These are phyloP conservation scores for Suillus fuscotomentosus DNA, from an alignment of 768 basidiomycete genomes.

Conservation along the genomic window DNA sequence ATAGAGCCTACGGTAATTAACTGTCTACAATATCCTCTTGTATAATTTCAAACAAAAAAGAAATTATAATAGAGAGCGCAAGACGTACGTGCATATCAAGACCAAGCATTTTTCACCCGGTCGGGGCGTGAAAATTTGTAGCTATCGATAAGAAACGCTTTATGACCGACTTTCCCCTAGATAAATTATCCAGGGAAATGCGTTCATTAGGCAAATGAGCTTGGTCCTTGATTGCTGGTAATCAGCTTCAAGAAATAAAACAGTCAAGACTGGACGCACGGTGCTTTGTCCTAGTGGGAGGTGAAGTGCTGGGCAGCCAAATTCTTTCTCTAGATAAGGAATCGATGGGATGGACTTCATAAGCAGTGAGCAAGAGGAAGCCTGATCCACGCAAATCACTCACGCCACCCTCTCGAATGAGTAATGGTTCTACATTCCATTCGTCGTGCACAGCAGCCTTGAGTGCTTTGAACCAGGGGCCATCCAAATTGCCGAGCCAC, in stretches of 20 bases:
- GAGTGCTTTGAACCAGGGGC: conserved; percentile 83
- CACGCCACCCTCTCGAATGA: conserved; percentile 93
- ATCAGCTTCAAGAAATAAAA: conserved; percentile 1
- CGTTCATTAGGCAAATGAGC: conserved; percentile 94
- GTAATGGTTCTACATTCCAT: conserved; percentile 83
- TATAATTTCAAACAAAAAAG: neutral
- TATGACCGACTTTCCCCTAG: conserved; percentile 72
- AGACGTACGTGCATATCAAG: neutral
- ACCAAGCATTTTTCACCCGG: neutral
- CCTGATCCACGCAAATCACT: conserved; percentile 25
- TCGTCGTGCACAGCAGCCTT: conserved; percentile 81
- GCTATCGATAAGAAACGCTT: conserved; percentile 62
- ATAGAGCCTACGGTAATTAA: neutral
- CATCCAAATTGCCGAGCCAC: conserved; percentile 92
- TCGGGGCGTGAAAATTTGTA: neutral
- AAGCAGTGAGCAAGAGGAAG: conserved; percentile 2
- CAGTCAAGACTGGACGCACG: conserved; percentile 41
- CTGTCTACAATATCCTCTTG: neutral
- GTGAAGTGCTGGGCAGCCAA: conserved; percentile 86
- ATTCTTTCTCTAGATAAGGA: conserved; percentile 90
- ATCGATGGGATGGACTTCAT: conserved; percentile 88
- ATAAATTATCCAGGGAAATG: conserved; percentile 81
- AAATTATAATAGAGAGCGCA: neutral
- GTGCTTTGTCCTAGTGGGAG: conserved; percentile 92
- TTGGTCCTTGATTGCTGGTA: conserved; percentile 56